Percentiles rank a stretch among this genome's conserved stretches.
phyloP scores from a whole-genome alignment of 495 filamentous ascomycete species.

The Endocarpon pusillum region DNA sequence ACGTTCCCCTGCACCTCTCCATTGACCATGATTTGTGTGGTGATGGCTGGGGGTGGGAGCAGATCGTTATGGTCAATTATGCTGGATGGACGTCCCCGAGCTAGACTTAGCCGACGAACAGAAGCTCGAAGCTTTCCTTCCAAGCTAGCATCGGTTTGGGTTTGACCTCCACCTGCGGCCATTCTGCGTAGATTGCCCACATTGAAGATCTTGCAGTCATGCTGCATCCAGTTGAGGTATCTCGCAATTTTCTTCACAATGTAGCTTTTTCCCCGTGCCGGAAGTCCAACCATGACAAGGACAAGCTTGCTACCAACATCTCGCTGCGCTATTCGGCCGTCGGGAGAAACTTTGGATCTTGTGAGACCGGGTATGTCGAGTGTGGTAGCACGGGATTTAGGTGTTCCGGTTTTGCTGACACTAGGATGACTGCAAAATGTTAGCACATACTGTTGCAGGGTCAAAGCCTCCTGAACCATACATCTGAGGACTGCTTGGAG shows the following conservation, averaged over 20 bases:
- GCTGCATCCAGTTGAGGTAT: conserved; percentile 93
- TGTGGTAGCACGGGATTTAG: conserved; percentile 62
- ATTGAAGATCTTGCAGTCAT: conserved; percentile 90
- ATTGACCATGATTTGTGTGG: conserved; percentile 20
- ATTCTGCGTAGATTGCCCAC: conserved; percentile 80
- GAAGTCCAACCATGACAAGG: conserved; percentile 95
- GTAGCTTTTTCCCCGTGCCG: conserved; percentile 90
- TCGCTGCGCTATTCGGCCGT: conserved; percentile 77
- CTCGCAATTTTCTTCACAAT: conserved; percentile 94
- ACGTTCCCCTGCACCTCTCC: no score
- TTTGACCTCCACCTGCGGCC: conserved; percentile 35
- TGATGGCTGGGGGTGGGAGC: conserved; percentile 4
- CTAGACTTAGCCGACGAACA: not conserved
- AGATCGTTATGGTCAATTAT: not conserved
- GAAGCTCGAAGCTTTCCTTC: no score
- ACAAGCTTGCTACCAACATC: conserved; percentile 93
- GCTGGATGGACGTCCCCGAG: not conserved
- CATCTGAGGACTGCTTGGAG: conserved; percentile 55
- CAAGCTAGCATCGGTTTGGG: not conserved
- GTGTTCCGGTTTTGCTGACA: conserved; percentile 32
- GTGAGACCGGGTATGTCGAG: conserved; percentile 83
- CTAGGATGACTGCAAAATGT: conserved; percentile 8
- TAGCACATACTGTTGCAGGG: conserved; percentile 24
- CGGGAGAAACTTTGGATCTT: conserved; percentile 80
- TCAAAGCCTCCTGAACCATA: conserved; percentile 22